phyloP scores from a whole-genome alignment of 352 stramenopile species.

The Poterioochromonas sp. region DNA sequence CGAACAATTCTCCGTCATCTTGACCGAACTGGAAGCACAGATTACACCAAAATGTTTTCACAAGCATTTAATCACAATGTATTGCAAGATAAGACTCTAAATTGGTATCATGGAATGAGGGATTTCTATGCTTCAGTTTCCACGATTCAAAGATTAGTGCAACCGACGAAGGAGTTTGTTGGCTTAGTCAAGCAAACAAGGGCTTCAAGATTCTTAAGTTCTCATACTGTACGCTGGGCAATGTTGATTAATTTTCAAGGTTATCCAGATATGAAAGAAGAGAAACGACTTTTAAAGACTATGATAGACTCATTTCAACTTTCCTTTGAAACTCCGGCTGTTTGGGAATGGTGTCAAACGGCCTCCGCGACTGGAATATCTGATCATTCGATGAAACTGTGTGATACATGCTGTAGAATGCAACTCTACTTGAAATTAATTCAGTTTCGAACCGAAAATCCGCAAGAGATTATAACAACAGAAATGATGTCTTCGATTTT shows the following conservation, averaged over 20 bases:
- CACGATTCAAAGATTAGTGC: background rate
- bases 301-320: background rate
- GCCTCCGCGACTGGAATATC: background rate
- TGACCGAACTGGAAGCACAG: too few species aligned
- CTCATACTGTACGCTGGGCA: background rate
- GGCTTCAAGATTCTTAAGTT: too few species aligned
- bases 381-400: background rate
- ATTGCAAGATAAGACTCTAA: background rate
- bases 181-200: too few species aligned
- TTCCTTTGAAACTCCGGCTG: background rate
- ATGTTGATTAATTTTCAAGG: background rate
- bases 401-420: background rate
- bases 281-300: background rate
- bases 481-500: background rate
- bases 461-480: background rate
- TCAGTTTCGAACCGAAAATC: too few species aligned
- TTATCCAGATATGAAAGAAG: background rate
- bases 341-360: too few species aligned
- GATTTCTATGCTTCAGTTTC: background rate
- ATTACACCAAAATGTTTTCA: background rate
- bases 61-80: background rate
- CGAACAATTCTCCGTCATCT: background rate
- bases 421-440: too few species aligned
- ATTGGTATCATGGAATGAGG: background rate
- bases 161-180: background rate